Conservation (phyloP, 2,329 filamentous ascomycete genomes). For the Paecilomyces dactylethromorphus region DNA sequence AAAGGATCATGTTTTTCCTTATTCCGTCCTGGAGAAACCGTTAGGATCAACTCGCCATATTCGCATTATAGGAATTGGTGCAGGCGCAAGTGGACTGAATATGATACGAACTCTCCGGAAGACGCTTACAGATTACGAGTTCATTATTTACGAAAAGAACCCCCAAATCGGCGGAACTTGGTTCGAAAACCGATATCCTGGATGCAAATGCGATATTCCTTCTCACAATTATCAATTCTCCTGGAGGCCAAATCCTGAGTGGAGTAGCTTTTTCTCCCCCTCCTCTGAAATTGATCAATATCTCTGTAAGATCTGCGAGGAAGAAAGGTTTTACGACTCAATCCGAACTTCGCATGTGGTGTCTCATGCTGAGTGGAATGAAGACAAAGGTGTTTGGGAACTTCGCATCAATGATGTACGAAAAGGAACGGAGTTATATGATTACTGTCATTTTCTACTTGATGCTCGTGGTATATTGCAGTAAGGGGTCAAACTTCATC, state of each 20-base stretch:
- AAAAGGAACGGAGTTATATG: neutral
- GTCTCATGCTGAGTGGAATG: neutral
- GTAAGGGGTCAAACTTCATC: too few relatives aligned
- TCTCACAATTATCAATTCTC: slow-evolving; percentile 10
- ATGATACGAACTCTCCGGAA: neutral
- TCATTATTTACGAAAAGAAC: slow-evolving; percentile 1
- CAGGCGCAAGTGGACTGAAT: slow-evolving; percentile 1
- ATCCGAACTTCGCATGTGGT: neutral
- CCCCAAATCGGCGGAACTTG: neutral
- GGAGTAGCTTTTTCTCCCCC: neutral
- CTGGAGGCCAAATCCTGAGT: slow-evolving; percentile 5
- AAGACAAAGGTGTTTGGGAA: neutral
- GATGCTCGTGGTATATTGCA: slow-evolving; percentile 18
- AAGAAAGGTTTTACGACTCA: neutral
- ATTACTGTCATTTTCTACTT: slow-evolving; percentile 7
- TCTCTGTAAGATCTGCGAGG: neutral
- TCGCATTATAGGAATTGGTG: slow-evolving; percentile 2
- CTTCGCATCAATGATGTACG: neutral
- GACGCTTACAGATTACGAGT: neutral
- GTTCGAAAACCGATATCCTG: neutral
- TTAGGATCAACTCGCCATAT: too few relatives aligned
- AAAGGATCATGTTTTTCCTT: too few relatives aligned
- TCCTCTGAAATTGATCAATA: neutral
- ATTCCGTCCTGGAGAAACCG: too few relatives aligned
- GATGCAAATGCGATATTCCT: slow-evolving; percentile 4